These are phyloP conservation scores for Pseudozyma tsukubaensis DNA, from an alignment of 1,284 basidiomycete genomes.

Conservation along the genomic window DNA sequence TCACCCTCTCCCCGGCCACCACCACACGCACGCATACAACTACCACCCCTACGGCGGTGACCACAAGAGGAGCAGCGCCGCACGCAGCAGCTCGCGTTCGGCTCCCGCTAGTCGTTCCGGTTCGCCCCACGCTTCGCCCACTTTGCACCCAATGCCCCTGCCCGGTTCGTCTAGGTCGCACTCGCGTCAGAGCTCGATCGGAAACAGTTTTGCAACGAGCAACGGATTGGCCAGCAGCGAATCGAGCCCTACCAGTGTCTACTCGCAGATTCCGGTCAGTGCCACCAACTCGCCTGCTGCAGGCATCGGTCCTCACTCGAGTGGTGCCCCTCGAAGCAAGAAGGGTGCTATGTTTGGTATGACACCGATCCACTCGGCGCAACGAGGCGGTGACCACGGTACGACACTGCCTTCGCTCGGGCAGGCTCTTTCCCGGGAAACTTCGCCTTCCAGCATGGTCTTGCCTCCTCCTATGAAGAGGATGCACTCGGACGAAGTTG, in stretches of 20 bases:
- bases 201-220: slow-evolving; percentile 33
- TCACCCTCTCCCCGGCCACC: slow-evolving; percentile 48
- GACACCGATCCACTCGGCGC: slow-evolving; percentile 48
- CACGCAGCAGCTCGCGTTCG: slow-evolving; percentile 52
- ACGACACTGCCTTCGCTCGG: slow-evolving; percentile 40
- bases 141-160: slow-evolving; percentile 28
- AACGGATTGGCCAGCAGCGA: slow-evolving; percentile 40
- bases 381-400: slow-evolving; percentile 21
- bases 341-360: slow-evolving; percentile 41
- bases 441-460: slow-evolving; percentile 45
- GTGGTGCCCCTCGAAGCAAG: slow-evolving; percentile 18
- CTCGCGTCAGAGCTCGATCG: slow-evolving; percentile 52
- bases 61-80: slow-evolving; percentile 25
- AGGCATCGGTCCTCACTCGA: slow-evolving; percentile 22
- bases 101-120: slow-evolving; percentile 54
- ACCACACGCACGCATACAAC: slow-evolving; percentile 46
- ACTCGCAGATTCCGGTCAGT: slow-evolving; percentile 39
- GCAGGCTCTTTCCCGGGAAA: slow-evolving; percentile 43
- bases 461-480: slow-evolving; percentile 48
- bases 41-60: slow-evolving; percentile 54
- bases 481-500: slow-evolving; percentile 23
- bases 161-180: slow-evolving; percentile 46
- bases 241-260: slow-evolving; percentile 45
- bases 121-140: slow-evolving; percentile 54
- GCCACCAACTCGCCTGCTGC: slow-evolving; percentile 41